phyloP scores from a whole-genome alignment of 208 protist species.

The Trypanosoma boissoni region DNA sequence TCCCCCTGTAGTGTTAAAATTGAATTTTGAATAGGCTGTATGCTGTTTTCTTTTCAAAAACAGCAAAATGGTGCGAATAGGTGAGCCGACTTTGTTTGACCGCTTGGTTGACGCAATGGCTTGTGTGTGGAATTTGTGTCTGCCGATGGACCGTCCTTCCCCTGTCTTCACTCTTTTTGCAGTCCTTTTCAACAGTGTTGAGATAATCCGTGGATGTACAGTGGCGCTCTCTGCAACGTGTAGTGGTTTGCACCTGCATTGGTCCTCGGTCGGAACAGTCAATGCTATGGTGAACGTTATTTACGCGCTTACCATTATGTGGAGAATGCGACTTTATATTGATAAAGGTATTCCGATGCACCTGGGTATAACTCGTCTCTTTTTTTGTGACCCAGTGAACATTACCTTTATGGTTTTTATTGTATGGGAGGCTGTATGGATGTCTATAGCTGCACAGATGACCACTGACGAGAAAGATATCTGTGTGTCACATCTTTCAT shows the following conservation, averaged over 20 bases:
- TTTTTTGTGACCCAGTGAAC: conserved; percentile 34
- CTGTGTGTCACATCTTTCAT: conserved; percentile 40
- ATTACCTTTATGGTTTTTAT: conserved; percentile 42
- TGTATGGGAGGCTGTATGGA: conserved; percentile 65
- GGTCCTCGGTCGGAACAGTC: conserved; percentile 40
- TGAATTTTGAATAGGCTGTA: background rate
- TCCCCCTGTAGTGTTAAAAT: background rate
- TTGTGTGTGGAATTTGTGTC: conserved; percentile 17
- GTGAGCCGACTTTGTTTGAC: background rate
- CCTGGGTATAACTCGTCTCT: conserved; percentile 33
- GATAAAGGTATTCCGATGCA: conserved; percentile 41
- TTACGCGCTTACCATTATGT: conserved; percentile 52
- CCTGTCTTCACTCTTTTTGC: conserved; percentile 48
- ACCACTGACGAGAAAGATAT: background rate
- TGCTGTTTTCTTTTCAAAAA: background rate
- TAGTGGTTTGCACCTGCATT: conserved; percentile 7
- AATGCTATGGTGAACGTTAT: conserved; percentile 66
- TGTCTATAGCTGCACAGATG: conserved; percentile 30
- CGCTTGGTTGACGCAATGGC: conserved; percentile 16
- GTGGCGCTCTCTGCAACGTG: conserved; percentile 37
- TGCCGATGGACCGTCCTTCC: conserved; percentile 72
- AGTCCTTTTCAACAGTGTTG: conserved; percentile 42
- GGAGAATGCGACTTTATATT: conserved; percentile 38
- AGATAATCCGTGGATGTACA: conserved; percentile 49
- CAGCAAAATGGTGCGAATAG: conserved; percentile 3